phyloP scores from a whole-genome alignment of 2,329 filamentous ascomycete species.

The Alternaria gaisen region DNA sequence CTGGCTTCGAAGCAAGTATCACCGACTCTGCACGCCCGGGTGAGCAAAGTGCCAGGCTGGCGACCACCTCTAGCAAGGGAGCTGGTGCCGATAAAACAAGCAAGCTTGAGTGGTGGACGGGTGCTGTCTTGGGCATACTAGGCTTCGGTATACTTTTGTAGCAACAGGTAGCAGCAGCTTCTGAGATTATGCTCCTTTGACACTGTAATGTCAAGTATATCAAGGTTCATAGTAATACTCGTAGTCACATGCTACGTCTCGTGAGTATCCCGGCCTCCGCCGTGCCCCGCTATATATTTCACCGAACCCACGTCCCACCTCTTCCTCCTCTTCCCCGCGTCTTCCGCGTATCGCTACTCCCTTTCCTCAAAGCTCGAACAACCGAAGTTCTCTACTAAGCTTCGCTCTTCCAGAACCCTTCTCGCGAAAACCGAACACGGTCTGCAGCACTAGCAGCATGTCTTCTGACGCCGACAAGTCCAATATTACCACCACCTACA shows the following conservation, averaged over 20 bases:
- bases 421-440: background rate
- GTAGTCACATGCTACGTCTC: slow-evolving; percentile 43
- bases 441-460: background rate
- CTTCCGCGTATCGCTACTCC: background rate
- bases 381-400: background rate
- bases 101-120: slow-evolving; percentile 17
- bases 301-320: background rate
- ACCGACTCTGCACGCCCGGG: slow-evolving; percentile 21
- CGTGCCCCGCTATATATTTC: background rate
- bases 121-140: slow-evolving; percentile 15
- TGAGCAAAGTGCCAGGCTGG: background rate
- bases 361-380: background rate
- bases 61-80: slow-evolving; percentile 19
- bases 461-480: slow-evolving; percentile 12
- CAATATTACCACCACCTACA: slow-evolving; percentile 11
- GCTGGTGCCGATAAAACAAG: background rate
- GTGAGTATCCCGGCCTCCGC: background rate
- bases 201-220: background rate
- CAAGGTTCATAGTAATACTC: slow-evolving; percentile 53
- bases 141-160: slow-evolving; percentile 7
- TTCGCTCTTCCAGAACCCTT: background rate
- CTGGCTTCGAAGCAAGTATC: slow-evolving; percentile 33
- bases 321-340: background rate
- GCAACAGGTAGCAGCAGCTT: background rate
- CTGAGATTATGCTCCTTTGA: background rate